Evolutionary conservation across 805 yeast species (phyloP), one percentile per base, ranked within the genome.

Genomic region (Monosporozyma yasuniensis): DNA sequence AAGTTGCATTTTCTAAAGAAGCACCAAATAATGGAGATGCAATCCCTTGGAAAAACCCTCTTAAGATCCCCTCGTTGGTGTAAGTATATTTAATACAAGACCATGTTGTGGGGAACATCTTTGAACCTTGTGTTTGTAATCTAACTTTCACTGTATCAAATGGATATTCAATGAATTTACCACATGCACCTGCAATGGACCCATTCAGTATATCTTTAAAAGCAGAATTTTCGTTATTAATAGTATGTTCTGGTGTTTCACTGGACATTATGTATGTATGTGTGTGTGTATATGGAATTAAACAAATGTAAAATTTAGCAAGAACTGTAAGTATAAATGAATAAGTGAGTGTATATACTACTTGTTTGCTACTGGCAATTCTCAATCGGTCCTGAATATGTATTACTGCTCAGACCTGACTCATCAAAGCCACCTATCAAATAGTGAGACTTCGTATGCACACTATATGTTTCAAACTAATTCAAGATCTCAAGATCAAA

Each of bases 111-210:
- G 66, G 66, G 58, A 77, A 82, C 34, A 67, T 63, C 10, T 78
- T 67, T 0, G 77, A 75, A 7, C 89, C 83, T 60, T 87, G 93
- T 1, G 88, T 78, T 61, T 84, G 91, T 28, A 91, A 72, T 51
- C 96, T 74, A 3, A 90, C 98, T 66, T 90, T 90, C 43, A 89
- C 76, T 0, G 97, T 91, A 60, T 90, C 98, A 56, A 90, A 88
- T 0, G 98, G 98, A 59, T 82, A 90, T 65, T 90, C 98, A 12
- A 90, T 77, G 28, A 84, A 58, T 63, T 90, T 91, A 1, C 96
- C 96, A 3, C 80, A 66, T 49, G 87, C 83, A 14, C 98, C 98
- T 0, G 96, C 73, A 9, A 71, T 63, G 5, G 73, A 71, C 12
- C 74, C 74, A 54, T 61, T 65, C 5, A 67, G 44, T 14, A 70